A percentile compares a stretch with the other conserved stretches of the same genome.
phyloP scores from a whole-genome alignment of 176 grass and related monocot species.

The Calamus simplicifolius region DNA sequence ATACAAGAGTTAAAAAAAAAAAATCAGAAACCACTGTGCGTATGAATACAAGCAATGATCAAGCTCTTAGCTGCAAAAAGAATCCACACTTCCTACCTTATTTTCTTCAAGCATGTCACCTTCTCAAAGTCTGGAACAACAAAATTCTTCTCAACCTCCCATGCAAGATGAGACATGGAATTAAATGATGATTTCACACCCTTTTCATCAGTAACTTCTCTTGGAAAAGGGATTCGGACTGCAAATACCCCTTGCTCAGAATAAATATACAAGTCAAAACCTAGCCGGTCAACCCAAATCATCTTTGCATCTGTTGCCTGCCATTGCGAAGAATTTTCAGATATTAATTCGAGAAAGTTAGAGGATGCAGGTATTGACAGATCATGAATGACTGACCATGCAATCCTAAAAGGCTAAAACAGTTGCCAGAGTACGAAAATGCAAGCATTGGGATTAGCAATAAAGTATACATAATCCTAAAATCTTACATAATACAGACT shows the following conservation, averaged over 20 bases:
- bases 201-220: slow-evolving; percentile 81
- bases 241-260: slow-evolving; percentile 50
- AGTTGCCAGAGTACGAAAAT: no score
- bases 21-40: no score
- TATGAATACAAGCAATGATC: background rate
- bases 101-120: slow-evolving; percentile 55
- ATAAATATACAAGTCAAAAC: slow-evolving; percentile 73
- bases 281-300: slow-evolving; percentile 86
- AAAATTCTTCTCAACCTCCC: slow-evolving; percentile 87
- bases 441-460: no score
- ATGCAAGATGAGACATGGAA: slow-evolving; percentile 93
- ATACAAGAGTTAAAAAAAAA: no score
- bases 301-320: slow-evolving; percentile 66
- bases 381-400: no score
- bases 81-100: slow-evolving; percentile 40
- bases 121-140: slow-evolving; percentile 67
- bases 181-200: slow-evolving; percentile 88
- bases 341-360: no score
- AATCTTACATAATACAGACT: no score
- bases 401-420: no score
- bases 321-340: slow-evolving; percentile 5
- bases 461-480: no score
- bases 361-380: no score
- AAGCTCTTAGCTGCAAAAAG: slow-evolving; percentile 5
- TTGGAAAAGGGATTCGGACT: slow-evolving; percentile 71